Base-by-base conservation (phyloP, 169 alveolate genomes). In the Eimeria maxima region DNA sequence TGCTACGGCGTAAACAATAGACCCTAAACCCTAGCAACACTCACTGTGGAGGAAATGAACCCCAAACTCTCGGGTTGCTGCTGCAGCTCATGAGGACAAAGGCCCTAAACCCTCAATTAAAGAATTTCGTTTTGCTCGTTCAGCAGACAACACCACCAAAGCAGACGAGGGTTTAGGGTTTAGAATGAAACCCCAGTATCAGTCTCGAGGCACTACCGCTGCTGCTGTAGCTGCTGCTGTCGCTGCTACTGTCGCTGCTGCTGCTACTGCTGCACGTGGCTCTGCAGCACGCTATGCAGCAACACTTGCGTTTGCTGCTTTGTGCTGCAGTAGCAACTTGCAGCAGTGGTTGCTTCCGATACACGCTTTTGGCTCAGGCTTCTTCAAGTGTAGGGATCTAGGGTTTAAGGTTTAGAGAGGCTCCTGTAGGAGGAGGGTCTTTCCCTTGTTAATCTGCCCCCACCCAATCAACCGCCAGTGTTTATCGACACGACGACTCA, bases 401-500 rank as follows among this genome's bases (percentile, higher is more conserved):
- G 69, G 69, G 69, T 60, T 60, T 60, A 60, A 27, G 73, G 42
- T 27, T 93, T 71, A 93, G 38, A 83, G 94, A 27, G 96, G 60
- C 38, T 84, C 96, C 22, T 65, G 93, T 8, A 93, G 94, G 29
- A 88, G 86, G 7, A 93, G 55, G 24, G 93, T 93, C 74, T 95
- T 95, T 24, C 97, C 97, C 93, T 91, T 95, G 65, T 90, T 76
- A 71, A 95, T 95, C 73, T 90, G 95, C n/a, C 97, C 97, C 94
- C 96, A 95, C 14, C 97, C 97, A 42, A 95, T 91, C 76, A 95
- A 84, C 57, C 99, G 98, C 99, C 99, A 99, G 97, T 99, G 99
- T 97, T 99, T 99, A 90, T 98, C 99, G 50, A 99, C 99, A 96
- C 99, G 99, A 95, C 99, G 98, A 84, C 99, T 98, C 90, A 99